Evolutionary conservation across 2,329 filamentous ascomycete species (phyloP).

Genomic region (Curvularia spicifera): DNA sequence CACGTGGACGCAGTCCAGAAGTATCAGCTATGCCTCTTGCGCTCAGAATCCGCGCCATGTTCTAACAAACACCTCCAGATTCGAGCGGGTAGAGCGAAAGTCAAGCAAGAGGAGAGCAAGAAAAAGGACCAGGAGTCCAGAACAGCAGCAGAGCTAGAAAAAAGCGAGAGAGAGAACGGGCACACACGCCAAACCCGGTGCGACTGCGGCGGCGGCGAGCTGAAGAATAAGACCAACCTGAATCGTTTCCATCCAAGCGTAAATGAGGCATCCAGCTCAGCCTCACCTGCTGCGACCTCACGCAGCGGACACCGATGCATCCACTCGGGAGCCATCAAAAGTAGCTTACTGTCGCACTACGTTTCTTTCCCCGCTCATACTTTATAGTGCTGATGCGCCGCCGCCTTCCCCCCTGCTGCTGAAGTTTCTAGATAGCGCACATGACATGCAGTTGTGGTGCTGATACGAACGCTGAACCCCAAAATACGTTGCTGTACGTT

Average conservation of each 20-base stretch:
- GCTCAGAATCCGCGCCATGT: not conserved
- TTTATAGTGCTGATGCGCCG: too few relatives aligned
- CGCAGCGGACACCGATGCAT: conserved; percentile 7
- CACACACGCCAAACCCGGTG: not conserved
- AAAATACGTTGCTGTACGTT: too few relatives aligned
- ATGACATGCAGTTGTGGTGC: too few relatives aligned
- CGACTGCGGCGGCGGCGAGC: not conserved
- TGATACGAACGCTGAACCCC: too few relatives aligned
- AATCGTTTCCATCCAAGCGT: not conserved
- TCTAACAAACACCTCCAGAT: not conserved
- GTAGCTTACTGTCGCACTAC: conserved; percentile 17
- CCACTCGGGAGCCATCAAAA: not conserved
- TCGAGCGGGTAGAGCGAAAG: not conserved
- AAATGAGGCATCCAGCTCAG: conserved; percentile 15
- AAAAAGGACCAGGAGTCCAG: not conserved
- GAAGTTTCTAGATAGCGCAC: too few relatives aligned
- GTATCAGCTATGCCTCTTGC: not conserved
- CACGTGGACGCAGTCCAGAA: not conserved
- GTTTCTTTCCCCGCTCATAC: not conserved
- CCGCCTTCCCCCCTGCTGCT: too few relatives aligned
- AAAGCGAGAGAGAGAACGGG: not conserved
- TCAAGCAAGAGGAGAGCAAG: not conserved
- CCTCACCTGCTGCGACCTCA: conserved; percentile 9
- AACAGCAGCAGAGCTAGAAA: not conserved
- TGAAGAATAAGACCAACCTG: conserved; percentile 5